A percentile compares a stretch with the other conserved stretches of the same genome.
phyloP scores from a whole-genome alignment of 768 basidiomycete genomes.

The Suillus subaureus region DNA sequence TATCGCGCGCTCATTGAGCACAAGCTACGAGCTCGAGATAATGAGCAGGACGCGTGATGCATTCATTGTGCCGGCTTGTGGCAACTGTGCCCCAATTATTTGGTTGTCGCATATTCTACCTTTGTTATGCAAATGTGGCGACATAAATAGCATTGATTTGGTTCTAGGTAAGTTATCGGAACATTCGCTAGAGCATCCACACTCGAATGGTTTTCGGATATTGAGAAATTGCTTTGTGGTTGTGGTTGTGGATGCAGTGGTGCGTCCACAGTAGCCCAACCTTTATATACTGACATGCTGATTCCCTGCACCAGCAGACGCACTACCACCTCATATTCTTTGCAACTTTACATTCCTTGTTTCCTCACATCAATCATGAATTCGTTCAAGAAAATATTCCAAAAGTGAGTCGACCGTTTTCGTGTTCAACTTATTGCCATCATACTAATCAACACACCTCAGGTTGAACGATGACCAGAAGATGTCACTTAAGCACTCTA shows the following conservation, averaged over 20 bases:
- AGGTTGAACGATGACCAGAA: constrained; percentile 7
- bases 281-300: neutral
- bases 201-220: neutral
- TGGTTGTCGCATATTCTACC: neutral
- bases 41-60: neutral
- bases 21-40: neutral
- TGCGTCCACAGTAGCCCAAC: neutral
- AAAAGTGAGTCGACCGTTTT: no score
- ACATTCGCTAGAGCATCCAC: neutral
- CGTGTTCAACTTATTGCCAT: no score
- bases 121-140: neutral
- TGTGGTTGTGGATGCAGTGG: neutral
- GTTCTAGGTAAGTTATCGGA: neutral
- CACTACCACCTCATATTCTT: neutral
- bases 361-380: neutral
- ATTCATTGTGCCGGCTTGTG: neutral
- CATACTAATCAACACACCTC: neutral
- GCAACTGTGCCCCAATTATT: neutral
- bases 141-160: neutral
- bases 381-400: neutral
- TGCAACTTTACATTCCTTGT: neutral
- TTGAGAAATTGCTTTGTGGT: neutral
- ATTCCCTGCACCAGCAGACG: neutral
- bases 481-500: constrained; percentile 13
- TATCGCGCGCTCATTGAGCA: neutral